These are phyloP conservation scores for Mentha longifolia DNA, from an alignment of 257 asterid genomes.

Conservation along the genomic window DNA sequence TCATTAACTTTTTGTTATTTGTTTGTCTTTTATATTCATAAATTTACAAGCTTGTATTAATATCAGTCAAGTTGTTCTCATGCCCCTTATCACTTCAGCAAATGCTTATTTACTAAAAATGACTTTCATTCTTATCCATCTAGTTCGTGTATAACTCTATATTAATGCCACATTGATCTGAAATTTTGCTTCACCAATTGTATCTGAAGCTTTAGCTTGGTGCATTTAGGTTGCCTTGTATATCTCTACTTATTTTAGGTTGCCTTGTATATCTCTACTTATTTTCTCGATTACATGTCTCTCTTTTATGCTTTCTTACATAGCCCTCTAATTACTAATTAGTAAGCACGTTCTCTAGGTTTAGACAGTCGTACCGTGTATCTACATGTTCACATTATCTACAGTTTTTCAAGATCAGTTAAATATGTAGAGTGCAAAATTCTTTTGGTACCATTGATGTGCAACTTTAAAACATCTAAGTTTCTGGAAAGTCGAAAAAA, in stretches of 20 bases:
- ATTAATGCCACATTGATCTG: not conserved
- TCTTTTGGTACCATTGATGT: not conserved
- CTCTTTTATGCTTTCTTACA: too few species aligned
- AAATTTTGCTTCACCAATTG: not conserved
- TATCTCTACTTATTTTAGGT: too few species aligned
- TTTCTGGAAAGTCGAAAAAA: slow-evolving; percentile 29
- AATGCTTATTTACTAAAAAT: not conserved
- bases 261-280: too few species aligned
- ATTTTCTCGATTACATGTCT: too few species aligned
- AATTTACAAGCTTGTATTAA: slow-evolving; percentile 4
- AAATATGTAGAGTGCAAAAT: not conserved
- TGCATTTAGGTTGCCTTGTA: too few species aligned
- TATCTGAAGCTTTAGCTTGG: not conserved
- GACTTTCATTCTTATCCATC: slow-evolving; percentile 13
- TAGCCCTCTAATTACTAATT: not conserved
- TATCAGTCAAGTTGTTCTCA: slow-evolving; percentile 25
- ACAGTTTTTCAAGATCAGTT: not conserved
- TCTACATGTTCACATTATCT: slow-evolving; percentile 4
- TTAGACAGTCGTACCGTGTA: not conserved
- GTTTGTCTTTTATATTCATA: not conserved
- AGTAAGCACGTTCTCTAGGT: slow-evolving; percentile 12
- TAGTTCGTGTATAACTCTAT: slow-evolving; percentile 13
- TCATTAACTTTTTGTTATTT: not conserved
- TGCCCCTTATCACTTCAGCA: slow-evolving; percentile 22
- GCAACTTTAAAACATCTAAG: not conserved